Conservation (phyloP, 129 eudicot species). For the Escallonia rubra region DNA sequence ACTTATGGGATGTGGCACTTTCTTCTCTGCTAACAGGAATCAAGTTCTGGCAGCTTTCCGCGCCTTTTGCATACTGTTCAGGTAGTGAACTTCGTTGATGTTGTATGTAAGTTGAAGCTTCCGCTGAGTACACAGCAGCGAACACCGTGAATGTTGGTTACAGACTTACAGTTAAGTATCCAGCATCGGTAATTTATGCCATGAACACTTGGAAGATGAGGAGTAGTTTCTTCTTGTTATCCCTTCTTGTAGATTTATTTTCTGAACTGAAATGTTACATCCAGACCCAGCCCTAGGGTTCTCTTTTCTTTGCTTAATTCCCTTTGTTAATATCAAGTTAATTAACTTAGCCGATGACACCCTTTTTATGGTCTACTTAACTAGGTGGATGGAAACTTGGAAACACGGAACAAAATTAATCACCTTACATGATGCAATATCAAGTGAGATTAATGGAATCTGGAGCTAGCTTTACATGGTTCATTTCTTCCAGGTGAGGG, state of each 20-base stretch:
- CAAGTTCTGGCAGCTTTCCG: slow-evolving; percentile 94
- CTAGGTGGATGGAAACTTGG: slow-evolving; percentile 98
- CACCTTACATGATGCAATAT: slow-evolving; percentile 83
- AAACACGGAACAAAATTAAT: slow-evolving; percentile 91
- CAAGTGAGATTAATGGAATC: slow-evolving; percentile 76
- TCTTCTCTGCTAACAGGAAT: slow-evolving; percentile 54
- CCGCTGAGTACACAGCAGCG: background rate
- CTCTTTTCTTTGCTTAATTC: background rate
- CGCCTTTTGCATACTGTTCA: slow-evolving; percentile 82
- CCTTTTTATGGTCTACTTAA: slow-evolving; percentile 9
- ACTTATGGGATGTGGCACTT: slow-evolving; percentile 6
- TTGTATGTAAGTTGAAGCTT: slow-evolving; percentile 9
- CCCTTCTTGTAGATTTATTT: background rate
- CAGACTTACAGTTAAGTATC: too few relatives aligned
- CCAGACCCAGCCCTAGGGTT: too few relatives aligned
- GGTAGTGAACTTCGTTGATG: slow-evolving; percentile 35
- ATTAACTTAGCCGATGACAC: slow-evolving; percentile 2
- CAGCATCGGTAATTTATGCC: too few relatives aligned
- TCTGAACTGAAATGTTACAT: background rate
- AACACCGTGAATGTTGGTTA: background rate
- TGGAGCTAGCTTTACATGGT: slow-evolving; percentile 94
- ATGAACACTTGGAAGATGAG: background rate
- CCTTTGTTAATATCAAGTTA: background rate
- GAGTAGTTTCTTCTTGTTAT: background rate
- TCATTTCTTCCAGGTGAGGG: slow-evolving; percentile 94